Base-by-base conservation (phyloP, 169 alveolate genomes). In the Babesia ovis region DNA sequence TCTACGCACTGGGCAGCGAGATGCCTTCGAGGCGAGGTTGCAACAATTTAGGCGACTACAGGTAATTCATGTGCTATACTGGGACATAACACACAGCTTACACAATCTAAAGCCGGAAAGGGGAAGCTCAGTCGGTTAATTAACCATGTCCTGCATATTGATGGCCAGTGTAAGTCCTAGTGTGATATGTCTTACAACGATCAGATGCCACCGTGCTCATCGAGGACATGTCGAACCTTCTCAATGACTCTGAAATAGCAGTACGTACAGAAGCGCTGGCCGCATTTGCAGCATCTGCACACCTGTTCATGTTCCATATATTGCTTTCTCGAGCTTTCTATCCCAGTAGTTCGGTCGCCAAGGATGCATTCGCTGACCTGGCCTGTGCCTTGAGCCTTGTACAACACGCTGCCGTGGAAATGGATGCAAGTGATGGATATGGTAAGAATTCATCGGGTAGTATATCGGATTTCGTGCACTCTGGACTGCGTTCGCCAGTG, bases 141-240 rank as follows among this genome's bases (percentile, higher is more conserved):
- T 16, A 61, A 68, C 31, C 72, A 59, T 29, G 59, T 77, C 16
- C 48, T 77, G 25, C 59, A 39, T 18, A 2, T 37, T 32, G 86
- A 77, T 56, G 77, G 77, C 18, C 86, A 77, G 57, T 77, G 86
- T 77, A 77, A 41, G 82, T 77, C 27, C 16, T 39, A 3, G 3
- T 2, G n/a, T 18, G 9, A 2, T 14, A 34, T 1, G 20, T n/a
- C 27, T 60, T 8, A 41, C 43, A 8, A 8, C 25, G 0, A 9
- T 8, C 64, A 77, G 86, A 77, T 31, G 55, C 83, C 16, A 53
- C 60, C 54, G 77, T 77, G 55, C 82, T 77, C 1, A 68, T 77
- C 46, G 86, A 77, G 82, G 86, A 77, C 32, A 16, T 77, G 29
- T 77, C 82, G 43, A 71, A 77, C 67, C 37, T 77, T 27, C 64